Evolutionary conservation across 345 rosid genomes (phyloP), one percentile per base, ranked within the genome.

Genomic region (Mangifera indica): DNA sequence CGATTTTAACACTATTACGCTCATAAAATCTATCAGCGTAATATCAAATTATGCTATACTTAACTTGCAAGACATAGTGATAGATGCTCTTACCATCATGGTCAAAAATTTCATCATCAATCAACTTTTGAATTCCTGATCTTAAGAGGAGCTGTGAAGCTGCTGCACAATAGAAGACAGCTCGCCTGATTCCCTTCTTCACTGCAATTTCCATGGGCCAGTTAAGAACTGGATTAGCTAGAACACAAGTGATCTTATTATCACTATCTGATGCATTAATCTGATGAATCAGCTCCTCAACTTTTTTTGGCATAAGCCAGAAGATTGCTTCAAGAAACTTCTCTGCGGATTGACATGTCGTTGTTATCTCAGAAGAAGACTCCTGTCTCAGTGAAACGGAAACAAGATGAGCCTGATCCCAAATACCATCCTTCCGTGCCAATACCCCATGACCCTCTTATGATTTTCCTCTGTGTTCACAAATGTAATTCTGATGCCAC

Each of bases 401-500:
- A 26, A 17, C 64, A 1, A 60, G 64, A 60, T 9, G 42, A n/a
- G 32, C 6, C 18, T 60, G 64, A 32, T 60, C 25, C 13, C 25
- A 26, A 1, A 55, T 9, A 21, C 24, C 59, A 55, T 9, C 24
- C 3, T 22, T 18, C 7, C 10, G 14, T 1, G 17, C 3, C 3
- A 32, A 34, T 60, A 45, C 17, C 7, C 11, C 22, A 34, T 29
- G 11, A 60, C 44, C 3, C 45, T 29, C 21, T 60, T n/a, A 29
- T 42, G 64, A 60, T 14, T 60, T 2, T 15, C n/a, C 2, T 60
- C 21, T 15, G 64, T 14, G 45, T 29, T 29, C 8, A 60, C 44
- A 17, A 60, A 34, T 60, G 64, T 60, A 4, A 60, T 7, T 46
- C 63, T 40, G 15, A 44, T 63, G 67, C 67, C 67, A 42, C 42